Conservation (phyloP, 192 early-diverging fungal species). For the Backusella tarrabulga region DNA sequence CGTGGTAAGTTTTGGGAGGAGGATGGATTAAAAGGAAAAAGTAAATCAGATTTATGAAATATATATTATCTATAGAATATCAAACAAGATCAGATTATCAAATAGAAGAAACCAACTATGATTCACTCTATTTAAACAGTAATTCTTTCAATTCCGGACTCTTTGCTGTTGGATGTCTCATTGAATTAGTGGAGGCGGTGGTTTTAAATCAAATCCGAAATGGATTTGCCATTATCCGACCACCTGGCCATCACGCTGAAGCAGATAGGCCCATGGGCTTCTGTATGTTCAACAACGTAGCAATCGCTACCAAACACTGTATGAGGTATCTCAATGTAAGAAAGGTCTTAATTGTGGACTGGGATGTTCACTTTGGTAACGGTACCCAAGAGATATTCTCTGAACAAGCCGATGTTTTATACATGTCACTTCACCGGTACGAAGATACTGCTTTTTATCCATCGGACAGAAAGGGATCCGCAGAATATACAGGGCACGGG, state of each 20-base stretch:
- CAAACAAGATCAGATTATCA: background rate
- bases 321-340: slow-evolving; percentile 44
- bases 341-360: slow-evolving; percentile 84
- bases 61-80: background rate
- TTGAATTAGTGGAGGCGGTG: slow-evolving; percentile 73
- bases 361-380: slow-evolving; percentile 97
- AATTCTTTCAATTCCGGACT: slow-evolving; percentile 61
- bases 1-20: slow-evolving; percentile 29
- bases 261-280: slow-evolving; percentile 77
- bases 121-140: slow-evolving; percentile 72
- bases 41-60: background rate
- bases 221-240: slow-evolving; percentile 86
- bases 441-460: slow-evolving; percentile 84
- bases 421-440: slow-evolving; percentile 86
- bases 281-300: slow-evolving; percentile 89
- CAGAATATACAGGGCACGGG: slow-evolving; percentile 55
- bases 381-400: slow-evolving; percentile 87
- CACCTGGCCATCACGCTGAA: slow-evolving; percentile 95
- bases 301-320: slow-evolving; percentile 71
- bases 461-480: slow-evolving; percentile 47
- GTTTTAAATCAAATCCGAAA: slow-evolving; percentile 61
- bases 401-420: slow-evolving; percentile 75
- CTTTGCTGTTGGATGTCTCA: slow-evolving; percentile 74
- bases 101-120: slow-evolving; percentile 42
- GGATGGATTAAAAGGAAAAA: background rate